phyloP scores from a whole-genome alignment of 2,329 filamentous ascomycete genomes.

The Nothophoma quercina region DNA sequence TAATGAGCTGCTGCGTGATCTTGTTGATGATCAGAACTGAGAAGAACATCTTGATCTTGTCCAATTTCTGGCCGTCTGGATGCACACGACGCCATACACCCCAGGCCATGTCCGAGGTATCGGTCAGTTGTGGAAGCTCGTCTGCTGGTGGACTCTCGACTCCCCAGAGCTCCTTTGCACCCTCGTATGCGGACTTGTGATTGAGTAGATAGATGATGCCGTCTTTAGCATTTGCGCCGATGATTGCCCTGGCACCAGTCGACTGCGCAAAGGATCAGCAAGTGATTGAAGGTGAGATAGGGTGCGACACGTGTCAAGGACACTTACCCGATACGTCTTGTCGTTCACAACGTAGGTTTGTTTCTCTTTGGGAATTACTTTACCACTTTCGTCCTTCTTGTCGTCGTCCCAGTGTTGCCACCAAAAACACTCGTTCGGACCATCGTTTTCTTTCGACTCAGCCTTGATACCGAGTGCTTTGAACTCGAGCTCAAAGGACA shows the following conservation, averaged over 20 bases:
- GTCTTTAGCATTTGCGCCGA: not conserved
- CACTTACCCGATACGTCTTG: not conserved
- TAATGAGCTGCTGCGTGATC: not conserved
- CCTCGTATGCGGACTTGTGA: not conserved
- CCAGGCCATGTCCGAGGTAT: constrained; percentile 2
- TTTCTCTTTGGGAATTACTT: not conserved
- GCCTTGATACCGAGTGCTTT: not conserved
- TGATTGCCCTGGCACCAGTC: not conserved
- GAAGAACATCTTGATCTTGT: not conserved
- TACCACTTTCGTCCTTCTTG: not conserved
- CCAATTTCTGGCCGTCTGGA: not conserved
- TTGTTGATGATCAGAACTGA: not conserved
- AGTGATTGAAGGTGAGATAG: not conserved
- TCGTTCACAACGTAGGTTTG: not conserved
- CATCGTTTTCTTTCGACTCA: not conserved
- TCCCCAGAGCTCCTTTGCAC: not conserved
- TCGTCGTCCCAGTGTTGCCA: not conserved
- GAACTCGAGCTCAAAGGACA: not conserved
- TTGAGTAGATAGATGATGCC: not conserved
- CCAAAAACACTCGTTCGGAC: not conserved
- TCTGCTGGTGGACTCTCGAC: not conserved
- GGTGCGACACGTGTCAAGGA: too few species aligned
- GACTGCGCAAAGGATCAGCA: not conserved
- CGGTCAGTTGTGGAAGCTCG: not conserved
- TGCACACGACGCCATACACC: not conserved